Percentiles rank a stretch among this genome's conserved stretches.
Evolutionary conservation across 2,329 filamentous ascomycete species (phyloP).

Genomic region (Pyrenophora seminiperda): DNA sequence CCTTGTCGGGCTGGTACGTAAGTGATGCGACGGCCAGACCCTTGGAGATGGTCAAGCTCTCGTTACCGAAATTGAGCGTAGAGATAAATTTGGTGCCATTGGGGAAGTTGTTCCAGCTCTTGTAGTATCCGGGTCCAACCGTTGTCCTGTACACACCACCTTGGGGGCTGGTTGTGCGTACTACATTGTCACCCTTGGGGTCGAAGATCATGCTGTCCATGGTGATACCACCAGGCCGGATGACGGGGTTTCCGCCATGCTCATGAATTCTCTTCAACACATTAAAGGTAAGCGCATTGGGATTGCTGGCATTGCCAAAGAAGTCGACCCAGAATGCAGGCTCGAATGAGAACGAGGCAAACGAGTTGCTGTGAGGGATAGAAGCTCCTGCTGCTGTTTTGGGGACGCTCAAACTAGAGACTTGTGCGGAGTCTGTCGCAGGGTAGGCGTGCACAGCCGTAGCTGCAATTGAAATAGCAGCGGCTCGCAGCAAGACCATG

Average conservation of each 20-base stretch:
- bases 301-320: constrained; percentile 15
- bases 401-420: constrained; percentile 2
- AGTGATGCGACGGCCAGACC: constrained; percentile 14
- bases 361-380: constrained; percentile 16
- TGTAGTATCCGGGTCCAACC: constrained; percentile 14
- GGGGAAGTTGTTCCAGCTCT: constrained; percentile 18
- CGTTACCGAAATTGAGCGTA: constrained; percentile 18
- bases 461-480: constrained; percentile 1
- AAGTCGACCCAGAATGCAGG: constrained; percentile 21
- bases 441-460: constrained; percentile 2
- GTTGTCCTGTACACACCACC: constrained; percentile 18
- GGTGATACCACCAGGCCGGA: constrained; percentile 17
- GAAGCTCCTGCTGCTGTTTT: constrained; percentile 10
- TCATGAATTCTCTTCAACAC: constrained; percentile 12
- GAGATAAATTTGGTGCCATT: constrained; percentile 14
- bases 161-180: constrained; percentile 12
- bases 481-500: constrained; percentile 2
- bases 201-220: constrained; percentile 20
- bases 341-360: constrained; percentile 18
- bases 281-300: constrained; percentile 11
- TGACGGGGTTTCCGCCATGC: constrained; percentile 14
- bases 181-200: constrained; percentile 4
- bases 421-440: not conserved
- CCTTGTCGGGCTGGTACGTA: constrained; percentile 13
- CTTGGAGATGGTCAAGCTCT: constrained; percentile 12